Percentiles rank a stretch among this genome's conserved stretches.
These are phyloP conservation scores for Epichloe gansuensis DNA, from an alignment of 2,329 filamentous ascomycete genomes.

Conservation along the genomic window DNA sequence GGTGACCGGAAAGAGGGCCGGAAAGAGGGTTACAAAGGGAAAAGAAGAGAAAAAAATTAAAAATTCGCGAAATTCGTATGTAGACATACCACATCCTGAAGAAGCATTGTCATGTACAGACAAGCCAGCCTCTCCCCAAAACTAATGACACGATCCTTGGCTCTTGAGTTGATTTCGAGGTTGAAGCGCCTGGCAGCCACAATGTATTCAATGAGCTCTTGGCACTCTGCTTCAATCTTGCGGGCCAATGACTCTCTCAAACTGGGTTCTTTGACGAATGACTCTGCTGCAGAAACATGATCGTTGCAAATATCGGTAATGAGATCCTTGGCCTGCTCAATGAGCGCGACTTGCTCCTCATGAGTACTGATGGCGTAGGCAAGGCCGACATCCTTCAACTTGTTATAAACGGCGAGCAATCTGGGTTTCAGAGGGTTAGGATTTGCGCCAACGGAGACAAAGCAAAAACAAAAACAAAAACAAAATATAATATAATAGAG, in stretches of 20 bases:
- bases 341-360: constrained; percentile 38
- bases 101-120: constrained; percentile 72
- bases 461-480: too few species aligned
- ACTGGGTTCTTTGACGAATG: constrained; percentile 44
- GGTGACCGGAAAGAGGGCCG: neutral
- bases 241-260: constrained; percentile 47
- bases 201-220: constrained; percentile 64
- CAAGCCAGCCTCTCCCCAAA: constrained; percentile 95
- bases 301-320: constrained; percentile 74
- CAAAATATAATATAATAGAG: too few species aligned
- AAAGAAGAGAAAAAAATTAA: neutral
- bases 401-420: constrained; percentile 47
- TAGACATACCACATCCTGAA: constrained; percentile 54
- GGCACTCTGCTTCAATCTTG: constrained; percentile 68
- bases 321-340: constrained; percentile 57
- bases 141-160: constrained; percentile 81
- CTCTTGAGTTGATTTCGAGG: constrained; percentile 64
- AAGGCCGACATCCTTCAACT: constrained; percentile 41
- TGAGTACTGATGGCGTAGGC: constrained; percentile 35
- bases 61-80: neutral
- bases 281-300: constrained; percentile 61
- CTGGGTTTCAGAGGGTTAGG: constrained; percentile 18
- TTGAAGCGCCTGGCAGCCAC: constrained; percentile 53
- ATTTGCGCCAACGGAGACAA: neutral
- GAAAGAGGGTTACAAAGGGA: neutral